phyloP scores from a whole-genome alignment of 106 monocot genomes.

The Vanilla planifolia region DNA sequence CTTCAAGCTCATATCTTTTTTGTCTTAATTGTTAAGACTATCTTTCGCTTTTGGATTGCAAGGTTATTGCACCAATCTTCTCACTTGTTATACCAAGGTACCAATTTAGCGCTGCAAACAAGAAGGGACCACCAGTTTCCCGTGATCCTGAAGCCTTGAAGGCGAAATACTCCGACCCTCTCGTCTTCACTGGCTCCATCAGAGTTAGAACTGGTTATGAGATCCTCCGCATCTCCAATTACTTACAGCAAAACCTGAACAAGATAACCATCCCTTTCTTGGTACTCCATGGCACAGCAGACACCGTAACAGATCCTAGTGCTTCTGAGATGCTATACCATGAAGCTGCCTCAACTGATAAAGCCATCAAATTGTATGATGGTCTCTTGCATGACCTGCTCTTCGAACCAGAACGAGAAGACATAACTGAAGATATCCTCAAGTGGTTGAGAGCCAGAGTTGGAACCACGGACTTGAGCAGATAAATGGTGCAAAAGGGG shows the following conservation, averaged over 20 bases:
- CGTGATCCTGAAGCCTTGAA: constrained; percentile 65
- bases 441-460: constrained; percentile 59
- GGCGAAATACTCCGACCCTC: constrained; percentile 74
- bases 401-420: constrained; percentile 80
- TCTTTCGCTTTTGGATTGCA: not conserved
- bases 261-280: constrained; percentile 62
- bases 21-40: too few relatives aligned
- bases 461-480: too few relatives aligned
- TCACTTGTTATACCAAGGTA: constrained; percentile 60
- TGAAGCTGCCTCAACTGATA: constrained; percentile 45
- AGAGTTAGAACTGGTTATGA: constrained; percentile 77
- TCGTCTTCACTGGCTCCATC: constrained; percentile 78
- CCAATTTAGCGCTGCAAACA: constrained; percentile 46
- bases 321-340: constrained; percentile 47
- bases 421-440: constrained; percentile 52
- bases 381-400: constrained; percentile 83
- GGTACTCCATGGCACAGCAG: constrained; percentile 74
- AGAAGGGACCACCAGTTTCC: constrained; percentile 52
- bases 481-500: too few relatives aligned
- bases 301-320: constrained; percentile 60
- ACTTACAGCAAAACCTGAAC: constrained; percentile 48
- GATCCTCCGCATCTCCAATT: constrained; percentile 58
- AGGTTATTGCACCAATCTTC: constrained; percentile 75
- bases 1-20: too few relatives aligned
- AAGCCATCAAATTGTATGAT: constrained; percentile 59